A percentile compares a stretch with the other conserved stretches of the same genome.
These are phyloP conservation scores for Zygosaccharomyces bisporus DNA, from an alignment of 805 yeast species.

Conservation along the genomic window DNA sequence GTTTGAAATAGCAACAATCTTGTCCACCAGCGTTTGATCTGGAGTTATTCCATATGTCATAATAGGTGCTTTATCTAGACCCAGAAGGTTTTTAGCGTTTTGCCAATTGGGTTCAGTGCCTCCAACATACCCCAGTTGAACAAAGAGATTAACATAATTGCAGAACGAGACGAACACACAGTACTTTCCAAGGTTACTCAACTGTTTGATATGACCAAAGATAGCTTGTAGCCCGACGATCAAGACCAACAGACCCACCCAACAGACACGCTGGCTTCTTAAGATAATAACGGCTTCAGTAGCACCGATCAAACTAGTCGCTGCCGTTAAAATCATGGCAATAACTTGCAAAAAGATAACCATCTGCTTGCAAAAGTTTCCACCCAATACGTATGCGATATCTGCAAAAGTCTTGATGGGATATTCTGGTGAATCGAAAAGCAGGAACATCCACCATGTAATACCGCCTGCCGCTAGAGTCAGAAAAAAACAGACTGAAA, in stretches of 20 bases:
- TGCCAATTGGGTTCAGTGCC: constrained; percentile 8
- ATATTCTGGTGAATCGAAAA: constrained; percentile 8
- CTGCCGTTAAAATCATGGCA: constrained; percentile 8
- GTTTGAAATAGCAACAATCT: constrained; percentile 5
- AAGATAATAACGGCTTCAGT: constrained; percentile 3
- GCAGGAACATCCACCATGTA: constrained; percentile 7
- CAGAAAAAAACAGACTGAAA: constrained; percentile 3
- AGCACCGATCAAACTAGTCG: constrained; percentile 5
- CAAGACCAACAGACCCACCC: constrained; percentile 4
- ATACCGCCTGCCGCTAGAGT: constrained; percentile 5
- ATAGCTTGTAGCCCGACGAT: constrained; percentile 6
- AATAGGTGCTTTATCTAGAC: constrained; percentile 5
- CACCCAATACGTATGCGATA: constrained; percentile 5
- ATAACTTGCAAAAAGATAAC: constrained; percentile 6
- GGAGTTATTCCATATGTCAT: constrained; percentile 3
- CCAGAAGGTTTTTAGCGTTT: constrained; percentile 4
- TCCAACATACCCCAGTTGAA: constrained; percentile 5
- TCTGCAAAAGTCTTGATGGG: constrained; percentile 7
- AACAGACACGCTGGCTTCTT: constrained; percentile 5
- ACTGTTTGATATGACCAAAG: constrained; percentile 4
- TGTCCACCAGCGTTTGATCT: constrained; percentile 4
- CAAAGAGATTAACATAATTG: constrained; percentile 5
- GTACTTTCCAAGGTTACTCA: constrained; percentile 8
- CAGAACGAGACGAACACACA: constrained; percentile 7
- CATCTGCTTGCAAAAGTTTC: constrained; percentile 1